phyloP scores from a whole-genome alignment of 805 yeast genomes.

The Pichia pseudocactophila region DNA sequence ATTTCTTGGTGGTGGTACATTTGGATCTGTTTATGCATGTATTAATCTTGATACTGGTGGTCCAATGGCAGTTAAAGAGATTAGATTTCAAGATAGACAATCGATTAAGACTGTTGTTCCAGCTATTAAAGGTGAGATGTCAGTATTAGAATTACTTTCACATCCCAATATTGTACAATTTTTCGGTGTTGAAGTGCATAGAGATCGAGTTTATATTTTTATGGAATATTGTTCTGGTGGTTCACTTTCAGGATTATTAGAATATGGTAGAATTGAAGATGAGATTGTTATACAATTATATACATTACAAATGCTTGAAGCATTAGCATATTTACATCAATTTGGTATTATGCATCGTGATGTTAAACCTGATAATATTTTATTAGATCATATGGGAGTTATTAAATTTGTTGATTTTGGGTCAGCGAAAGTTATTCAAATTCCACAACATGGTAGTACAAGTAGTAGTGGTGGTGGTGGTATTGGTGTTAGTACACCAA shows the following conservation, averaged over 20 bases:
- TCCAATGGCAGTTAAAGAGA: constrained; percentile 94
- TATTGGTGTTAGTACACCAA: constrained; percentile 4
- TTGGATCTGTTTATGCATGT: constrained; percentile 90
- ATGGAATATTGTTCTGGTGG: constrained; percentile 99
- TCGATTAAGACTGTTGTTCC: constrained; percentile 79
- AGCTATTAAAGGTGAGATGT: constrained; percentile 91
- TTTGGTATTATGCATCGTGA: constrained; percentile 96
- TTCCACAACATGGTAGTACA: constrained; percentile 17
- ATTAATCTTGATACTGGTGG: constrained; percentile 92
- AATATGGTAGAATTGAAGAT: constrained; percentile 92
- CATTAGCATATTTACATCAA: constrained; percentile 87
- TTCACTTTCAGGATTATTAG: constrained; percentile 73
- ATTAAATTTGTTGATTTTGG: constrained; percentile 96
- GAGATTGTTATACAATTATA: constrained; percentile 88
- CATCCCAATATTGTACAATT: constrained; percentile 97
- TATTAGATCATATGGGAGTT: constrained; percentile 85
- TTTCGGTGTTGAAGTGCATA: constrained; percentile 93
- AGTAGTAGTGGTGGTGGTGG: no score
- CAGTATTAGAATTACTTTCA: constrained; percentile 85
- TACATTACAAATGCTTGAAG: constrained; percentile 88
- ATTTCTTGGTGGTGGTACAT: constrained; percentile 90
- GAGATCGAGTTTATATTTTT: constrained; percentile 89
- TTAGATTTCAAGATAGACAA: constrained; percentile 80
- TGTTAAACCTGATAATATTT: constrained; percentile 88
- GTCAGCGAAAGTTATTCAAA: constrained; percentile 84